Base-by-base conservation (phyloP, 108 stramenopile species). In the Hondaea fermentalgiana region DNA sequence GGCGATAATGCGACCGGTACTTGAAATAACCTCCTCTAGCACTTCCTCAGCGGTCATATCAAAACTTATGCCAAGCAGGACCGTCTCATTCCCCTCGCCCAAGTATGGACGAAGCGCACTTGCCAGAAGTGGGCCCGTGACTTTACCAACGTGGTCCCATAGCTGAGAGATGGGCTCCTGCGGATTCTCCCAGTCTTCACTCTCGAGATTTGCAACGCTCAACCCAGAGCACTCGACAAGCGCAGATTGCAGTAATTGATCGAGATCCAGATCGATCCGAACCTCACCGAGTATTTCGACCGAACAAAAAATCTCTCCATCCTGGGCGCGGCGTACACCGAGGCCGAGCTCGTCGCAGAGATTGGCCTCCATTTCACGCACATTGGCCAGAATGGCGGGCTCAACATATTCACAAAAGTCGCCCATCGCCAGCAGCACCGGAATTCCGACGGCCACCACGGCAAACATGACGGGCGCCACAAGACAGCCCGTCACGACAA, bases 161-260 rank as follows among this genome's bases (percentile, higher is more conserved):
- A 83, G 76, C 23, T 83, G 76, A 14, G 76, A 43, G 49, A 83
- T 83, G n/a, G 76, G 76, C 51, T 83, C 76, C 49, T 69, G 64
- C 35, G 35, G 64, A 28, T 8, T 3, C 59, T n/a, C 19, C 59
- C 59, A n/a, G n/a, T 23, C n/a, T n/a, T 59, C 59, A 59, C 17
- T 23, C 49, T 6, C 51, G 19, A 83, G 10, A 45, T 83, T 83
- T 6, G 76, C 76, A 55, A 3, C 19, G 51, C 76, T 83, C 28
- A 16, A 47, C 19, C 76, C 76, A 12, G 25, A 25, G 76, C 76
- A 83, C 0, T 43, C 14, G 6, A 83, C 23, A 8, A 83, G 51
- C 0, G 28, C 51, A 6, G 49, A 53, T 16, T 53, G 49, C 51
- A 83, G 49, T 12, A 35, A 21, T 45, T 83, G 49, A 4, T 83